These are phyloP conservation scores for Chenopodium berlandieri DNA, from an alignment of 148 eudicot genomes.

Conservation along the genomic window DNA sequence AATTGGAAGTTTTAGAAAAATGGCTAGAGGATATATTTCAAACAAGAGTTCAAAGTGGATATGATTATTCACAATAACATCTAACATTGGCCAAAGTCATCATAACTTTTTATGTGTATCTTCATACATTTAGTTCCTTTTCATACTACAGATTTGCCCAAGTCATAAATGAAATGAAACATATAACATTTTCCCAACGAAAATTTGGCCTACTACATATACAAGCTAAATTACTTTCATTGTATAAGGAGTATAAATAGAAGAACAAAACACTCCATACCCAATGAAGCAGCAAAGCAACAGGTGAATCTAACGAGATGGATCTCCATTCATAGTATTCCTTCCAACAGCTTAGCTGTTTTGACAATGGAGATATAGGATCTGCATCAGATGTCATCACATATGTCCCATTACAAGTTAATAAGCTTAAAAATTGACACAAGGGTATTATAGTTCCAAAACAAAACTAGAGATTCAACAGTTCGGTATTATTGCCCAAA, in stretches of 20 bases:
- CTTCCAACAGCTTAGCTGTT: constrained; percentile 64
- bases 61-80: neutral
- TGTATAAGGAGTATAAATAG: neutral
- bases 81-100: neutral
- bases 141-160: neutral
- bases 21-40: neutral
- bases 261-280: constrained; percentile 32
- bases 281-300: constrained; percentile 87
- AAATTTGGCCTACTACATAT: neutral
- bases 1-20: too few species aligned
- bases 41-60: neutral
- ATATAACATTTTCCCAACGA: neutral
- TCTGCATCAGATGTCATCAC: constrained; percentile 45
- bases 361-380: constrained; percentile 47
- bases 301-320: constrained; percentile 73
- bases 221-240: neutral
- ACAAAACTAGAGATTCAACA: neutral
- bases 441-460: constrained; percentile 9
- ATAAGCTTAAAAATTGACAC: neutral
- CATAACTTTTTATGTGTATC: neutral
- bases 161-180: neutral
- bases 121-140: neutral
- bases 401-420: constrained; percentile 12
- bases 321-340: constrained; percentile 92
- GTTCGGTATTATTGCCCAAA: too few species aligned